Percentiles rank a stretch among this genome's conserved stretches.
Evolutionary conservation across 2,329 filamentous ascomycete species (phyloP).

Genomic region (Sphaerulina populicola): DNA sequence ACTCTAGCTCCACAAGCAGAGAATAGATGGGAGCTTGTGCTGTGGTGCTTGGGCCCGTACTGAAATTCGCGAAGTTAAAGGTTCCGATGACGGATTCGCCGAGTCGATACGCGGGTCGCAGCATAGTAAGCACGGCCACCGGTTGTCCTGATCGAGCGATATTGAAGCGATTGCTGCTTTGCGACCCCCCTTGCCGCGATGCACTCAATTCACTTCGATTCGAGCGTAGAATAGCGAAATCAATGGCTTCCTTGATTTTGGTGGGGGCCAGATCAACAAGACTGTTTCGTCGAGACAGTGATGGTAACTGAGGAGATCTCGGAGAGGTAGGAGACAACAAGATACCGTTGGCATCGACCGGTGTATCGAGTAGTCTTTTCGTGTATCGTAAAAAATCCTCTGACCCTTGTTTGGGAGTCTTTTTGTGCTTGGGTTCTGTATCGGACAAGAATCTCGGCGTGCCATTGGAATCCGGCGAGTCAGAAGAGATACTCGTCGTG

Average conservation of each 20-base stretch:
- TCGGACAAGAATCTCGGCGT: slow-evolving; percentile 17
- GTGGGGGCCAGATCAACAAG: slow-evolving; percentile 39
- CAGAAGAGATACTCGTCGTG: slow-evolving; percentile 34
- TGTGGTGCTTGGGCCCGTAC: background rate
- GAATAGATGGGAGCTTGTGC: slow-evolving; percentile 66
- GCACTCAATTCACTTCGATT: slow-evolving; percentile 58
- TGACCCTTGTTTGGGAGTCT: slow-evolving; percentile 32
- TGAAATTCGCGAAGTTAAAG: slow-evolving; percentile 62
- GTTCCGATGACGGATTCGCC: slow-evolving; percentile 79
- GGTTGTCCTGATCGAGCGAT: slow-evolving; percentile 85
- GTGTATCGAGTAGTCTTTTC: slow-evolving; percentile 60
- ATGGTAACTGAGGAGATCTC: slow-evolving; percentile 45
- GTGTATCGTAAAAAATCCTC: slow-evolving; percentile 69
- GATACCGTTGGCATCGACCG: slow-evolving; percentile 48
- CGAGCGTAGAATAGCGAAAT: slow-evolving; percentile 72
- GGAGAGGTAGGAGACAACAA: slow-evolving; percentile 65
- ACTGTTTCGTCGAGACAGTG: slow-evolving; percentile 41
- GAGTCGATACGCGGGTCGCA: slow-evolving; percentile 77
- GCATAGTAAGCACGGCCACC: slow-evolving; percentile 84
- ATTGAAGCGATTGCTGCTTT: slow-evolving; percentile 87
- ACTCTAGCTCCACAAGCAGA: slow-evolving; percentile 75
- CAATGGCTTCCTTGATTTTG: slow-evolving; percentile 75
- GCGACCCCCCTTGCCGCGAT: slow-evolving; percentile 44
- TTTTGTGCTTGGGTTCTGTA: slow-evolving; percentile 32
- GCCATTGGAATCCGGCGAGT: slow-evolving; percentile 6